phyloP scores from a whole-genome alignment of 768 basidiomycete genomes.

The Mycena floridula region DNA sequence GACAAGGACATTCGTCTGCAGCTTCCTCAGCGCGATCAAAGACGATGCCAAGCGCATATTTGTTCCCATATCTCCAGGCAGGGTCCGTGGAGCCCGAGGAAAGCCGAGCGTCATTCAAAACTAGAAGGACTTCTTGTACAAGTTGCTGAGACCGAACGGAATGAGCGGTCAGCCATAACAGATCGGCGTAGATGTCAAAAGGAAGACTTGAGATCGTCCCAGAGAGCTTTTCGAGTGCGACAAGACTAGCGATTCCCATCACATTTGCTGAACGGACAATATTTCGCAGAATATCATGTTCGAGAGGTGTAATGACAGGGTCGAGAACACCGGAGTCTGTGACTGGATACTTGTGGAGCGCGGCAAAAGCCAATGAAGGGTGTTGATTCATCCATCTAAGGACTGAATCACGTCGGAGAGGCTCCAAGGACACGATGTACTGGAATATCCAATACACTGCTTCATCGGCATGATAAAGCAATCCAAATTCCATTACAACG shows the following conservation, averaged over 20 bases:
- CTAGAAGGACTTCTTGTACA: conserved; percentile 54
- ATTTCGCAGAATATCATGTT: conserved; percentile 32
- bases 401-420: conserved; percentile 22
- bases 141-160: conserved; percentile 45
- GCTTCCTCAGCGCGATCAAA: conserved; percentile 67
- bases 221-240: conserved; percentile 51
- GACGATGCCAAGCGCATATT: conserved; percentile 48
- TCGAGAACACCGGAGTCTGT: conserved; percentile 26
- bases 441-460: conserved; percentile 49
- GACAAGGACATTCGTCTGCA: conserved; percentile 59
- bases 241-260: conserved; percentile 48
- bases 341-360: conserved; percentile 44
- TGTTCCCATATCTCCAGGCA: conserved; percentile 40
- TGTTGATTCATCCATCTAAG: conserved; percentile 39
- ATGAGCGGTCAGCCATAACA: conserved; percentile 46
- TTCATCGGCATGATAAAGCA: conserved; percentile 48
- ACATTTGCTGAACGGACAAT: conserved; percentile 51
- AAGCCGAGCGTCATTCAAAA: conserved; percentile 44
- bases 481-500: conserved; percentile 31
- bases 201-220: conserved; percentile 34
- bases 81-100: conserved; percentile 14
- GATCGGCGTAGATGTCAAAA: conserved; percentile 39
- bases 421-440: conserved; percentile 23
- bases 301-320: conserved; percentile 22
- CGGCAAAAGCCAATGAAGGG: conserved; percentile 48